Percentiles rank a stretch among this genome's conserved stretches.
Conservation (phyloP, 768 basidiomycete genomes). For the Mycena latifolia region DNA sequence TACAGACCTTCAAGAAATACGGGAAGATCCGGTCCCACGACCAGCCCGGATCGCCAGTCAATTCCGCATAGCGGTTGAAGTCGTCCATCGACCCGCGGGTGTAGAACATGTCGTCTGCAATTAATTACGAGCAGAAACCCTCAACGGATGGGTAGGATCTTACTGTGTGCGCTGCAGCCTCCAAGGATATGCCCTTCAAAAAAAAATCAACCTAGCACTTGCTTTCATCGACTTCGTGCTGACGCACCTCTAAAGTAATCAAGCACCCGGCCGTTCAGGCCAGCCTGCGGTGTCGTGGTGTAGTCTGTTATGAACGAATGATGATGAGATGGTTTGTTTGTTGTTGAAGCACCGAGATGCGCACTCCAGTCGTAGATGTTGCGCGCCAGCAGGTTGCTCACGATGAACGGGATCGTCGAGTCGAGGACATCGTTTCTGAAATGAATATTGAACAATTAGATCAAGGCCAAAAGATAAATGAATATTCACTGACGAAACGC, state of each 20-base stretch:
- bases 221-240: not conserved
- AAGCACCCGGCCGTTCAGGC: too few species aligned
- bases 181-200: conserved; percentile 39
- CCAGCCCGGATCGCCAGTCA: conserved; percentile 51
- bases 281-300: too few species aligned
- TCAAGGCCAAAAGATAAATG: too few species aligned
- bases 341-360: not conserved
- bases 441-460: too few species aligned
- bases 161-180: conserved; percentile 45
- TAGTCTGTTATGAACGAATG: too few species aligned
- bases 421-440: too few species aligned
- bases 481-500: too few species aligned
- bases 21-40: conserved; percentile 47
- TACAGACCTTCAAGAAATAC: conserved; percentile 46
- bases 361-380: conserved; percentile 18
- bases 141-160: conserved; percentile 14
- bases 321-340: too few species aligned
- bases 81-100: conserved; percentile 49
- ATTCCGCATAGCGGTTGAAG: conserved; percentile 44
- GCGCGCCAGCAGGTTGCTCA: not conserved
- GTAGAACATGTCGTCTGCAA: conserved; percentile 46
- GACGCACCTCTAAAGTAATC: conserved; percentile 27
- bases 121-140: too few species aligned
- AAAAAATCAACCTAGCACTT: too few species aligned
- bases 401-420: conserved; percentile 20